phyloP scores from a whole-genome alignment of 345 rosid genomes.

The Murraya koenigii region DNA sequence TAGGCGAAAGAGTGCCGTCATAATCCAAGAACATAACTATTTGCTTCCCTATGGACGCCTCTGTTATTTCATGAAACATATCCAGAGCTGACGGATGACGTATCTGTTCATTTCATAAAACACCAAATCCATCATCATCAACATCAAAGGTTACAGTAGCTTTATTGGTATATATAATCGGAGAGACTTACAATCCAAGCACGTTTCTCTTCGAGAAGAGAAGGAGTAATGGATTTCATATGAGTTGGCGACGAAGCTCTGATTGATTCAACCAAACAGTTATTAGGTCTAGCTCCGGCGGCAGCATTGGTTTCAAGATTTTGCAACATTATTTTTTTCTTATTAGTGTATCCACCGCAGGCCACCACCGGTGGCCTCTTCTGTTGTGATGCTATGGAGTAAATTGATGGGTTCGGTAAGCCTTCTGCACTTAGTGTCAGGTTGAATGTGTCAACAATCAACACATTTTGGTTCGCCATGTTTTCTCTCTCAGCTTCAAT shows the following conservation, averaged over 20 bases:
- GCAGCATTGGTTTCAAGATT: constrained; percentile 54
- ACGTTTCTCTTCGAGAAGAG: constrained; percentile 35
- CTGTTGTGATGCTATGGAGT: constrained; percentile 30
- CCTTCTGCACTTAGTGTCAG: constrained; percentile 30
- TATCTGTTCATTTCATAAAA: constrained; percentile 32
- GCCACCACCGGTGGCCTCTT: constrained; percentile 53
- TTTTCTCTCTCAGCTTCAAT: constrained; percentile 23
- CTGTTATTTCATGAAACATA: constrained; percentile 62
- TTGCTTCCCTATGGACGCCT: constrained; percentile 72
- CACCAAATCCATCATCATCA: neutral
- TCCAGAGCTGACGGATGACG: constrained; percentile 82
- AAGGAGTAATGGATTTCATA: constrained; percentile 38
- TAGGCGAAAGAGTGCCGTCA: constrained; percentile 96
- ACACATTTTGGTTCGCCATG: constrained; percentile 55
- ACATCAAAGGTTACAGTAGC: too few species aligned
- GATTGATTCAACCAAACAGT: constrained; percentile 86
- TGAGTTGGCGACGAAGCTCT: constrained; percentile 93
- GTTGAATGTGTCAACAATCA: constrained; percentile 46
- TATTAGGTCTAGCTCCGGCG: constrained; percentile 44
- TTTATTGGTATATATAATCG: too few species aligned
- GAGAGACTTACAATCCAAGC: constrained; percentile 56
- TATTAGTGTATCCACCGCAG: constrained; percentile 42
- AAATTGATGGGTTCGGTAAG: constrained; percentile 35
- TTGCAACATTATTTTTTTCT: constrained; percentile 40
- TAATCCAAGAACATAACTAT: constrained; percentile 92